Evolutionary conservation across 805 yeast genomes (phyloP).

Genomic region (Pichia insulana): DNA sequence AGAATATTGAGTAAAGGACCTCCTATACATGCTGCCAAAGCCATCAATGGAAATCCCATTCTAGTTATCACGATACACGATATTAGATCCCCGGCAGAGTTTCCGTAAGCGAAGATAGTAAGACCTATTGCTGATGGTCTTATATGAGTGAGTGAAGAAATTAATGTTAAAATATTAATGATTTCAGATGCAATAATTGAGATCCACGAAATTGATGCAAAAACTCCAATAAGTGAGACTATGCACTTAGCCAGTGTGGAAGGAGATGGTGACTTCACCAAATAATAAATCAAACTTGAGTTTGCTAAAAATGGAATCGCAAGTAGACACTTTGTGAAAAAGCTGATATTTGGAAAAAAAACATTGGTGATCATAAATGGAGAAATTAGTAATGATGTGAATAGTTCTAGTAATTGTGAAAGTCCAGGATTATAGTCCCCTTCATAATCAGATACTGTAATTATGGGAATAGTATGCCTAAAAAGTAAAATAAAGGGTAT

Average conservation of each 20-base stretch:
- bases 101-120: conserved; percentile 86
- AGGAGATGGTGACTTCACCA: conserved; percentile 15
- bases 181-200: conserved; percentile 63
- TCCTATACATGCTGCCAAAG: conserved; percentile 92
- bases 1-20: conserved; percentile 77
- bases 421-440: conserved; percentile 17
- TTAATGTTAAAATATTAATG: conserved; percentile 50
- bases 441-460: conserved; percentile 17
- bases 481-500: conserved; percentile 17
- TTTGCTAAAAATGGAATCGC: conserved; percentile 8
- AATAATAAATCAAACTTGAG: conserved; percentile 14
- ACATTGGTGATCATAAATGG: conserved; percentile 17
- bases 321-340: background rate
- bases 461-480: conserved; percentile 19
- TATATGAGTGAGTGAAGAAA: conserved; percentile 51
- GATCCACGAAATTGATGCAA: conserved; percentile 58
- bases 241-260: conserved; percentile 17
- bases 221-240: conserved; percentile 52
- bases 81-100: conserved; percentile 83
- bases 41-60: conserved; percentile 82
- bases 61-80: conserved; percentile 74
- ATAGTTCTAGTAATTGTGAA: conserved; percentile 12
- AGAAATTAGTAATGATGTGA: conserved; percentile 16
- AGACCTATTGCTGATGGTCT: conserved; percentile 79
- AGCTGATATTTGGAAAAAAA: conserved; percentile 12